Evolutionary conservation across 2,329 filamentous ascomycete genomes (phyloP).

Genomic region (Aureobasidium lini): DNA sequence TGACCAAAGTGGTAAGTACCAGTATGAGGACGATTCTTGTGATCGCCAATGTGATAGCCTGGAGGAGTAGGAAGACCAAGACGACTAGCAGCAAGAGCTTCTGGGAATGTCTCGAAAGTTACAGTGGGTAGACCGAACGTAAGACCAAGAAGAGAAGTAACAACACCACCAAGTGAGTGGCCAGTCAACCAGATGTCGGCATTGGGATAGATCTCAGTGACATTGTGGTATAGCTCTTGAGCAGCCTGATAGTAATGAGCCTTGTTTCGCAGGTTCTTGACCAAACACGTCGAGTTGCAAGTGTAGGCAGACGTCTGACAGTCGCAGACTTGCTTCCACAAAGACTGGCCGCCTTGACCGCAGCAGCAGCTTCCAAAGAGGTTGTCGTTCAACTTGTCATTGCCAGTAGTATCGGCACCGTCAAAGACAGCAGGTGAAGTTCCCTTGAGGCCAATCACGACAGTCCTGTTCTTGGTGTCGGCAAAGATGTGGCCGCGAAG

Average conservation of each 20-base stretch:
- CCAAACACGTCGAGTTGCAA: constrained; percentile 88
- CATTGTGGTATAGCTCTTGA: constrained; percentile 83
- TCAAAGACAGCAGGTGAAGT: constrained; percentile 82
- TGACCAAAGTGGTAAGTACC: constrained; percentile 89
- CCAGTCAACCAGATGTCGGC: constrained; percentile 84
- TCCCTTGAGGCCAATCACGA: constrained; percentile 89
- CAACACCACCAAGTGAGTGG: constrained; percentile 85
- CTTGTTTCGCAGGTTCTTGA: constrained; percentile 66
- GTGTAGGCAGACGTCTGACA: constrained; percentile 81
- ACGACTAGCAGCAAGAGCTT: constrained; percentile 76
- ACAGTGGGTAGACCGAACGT: constrained; percentile 88
- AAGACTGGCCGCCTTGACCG: constrained; percentile 81
- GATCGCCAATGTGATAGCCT: constrained; percentile 60
- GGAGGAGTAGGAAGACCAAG: constrained; percentile 82
- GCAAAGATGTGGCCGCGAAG: constrained; percentile 88
- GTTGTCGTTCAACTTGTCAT: constrained; percentile 97
- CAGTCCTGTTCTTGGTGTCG: constrained; percentile 74
- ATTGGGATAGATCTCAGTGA: constrained; percentile 78
- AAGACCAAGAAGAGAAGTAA: constrained; percentile 78
- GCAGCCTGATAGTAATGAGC: constrained; percentile 88
- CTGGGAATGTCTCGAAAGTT: constrained; percentile 87
- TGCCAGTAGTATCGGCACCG: constrained; percentile 92
- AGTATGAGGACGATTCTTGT: constrained; percentile 64
- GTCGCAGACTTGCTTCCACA: constrained; percentile 88
- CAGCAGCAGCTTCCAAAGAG: constrained; percentile 98